These are phyloP conservation scores for Ceratocystiopsis minuta DNA, from an alignment of 2,329 filamentous ascomycete species.

Conservation along the genomic window DNA sequence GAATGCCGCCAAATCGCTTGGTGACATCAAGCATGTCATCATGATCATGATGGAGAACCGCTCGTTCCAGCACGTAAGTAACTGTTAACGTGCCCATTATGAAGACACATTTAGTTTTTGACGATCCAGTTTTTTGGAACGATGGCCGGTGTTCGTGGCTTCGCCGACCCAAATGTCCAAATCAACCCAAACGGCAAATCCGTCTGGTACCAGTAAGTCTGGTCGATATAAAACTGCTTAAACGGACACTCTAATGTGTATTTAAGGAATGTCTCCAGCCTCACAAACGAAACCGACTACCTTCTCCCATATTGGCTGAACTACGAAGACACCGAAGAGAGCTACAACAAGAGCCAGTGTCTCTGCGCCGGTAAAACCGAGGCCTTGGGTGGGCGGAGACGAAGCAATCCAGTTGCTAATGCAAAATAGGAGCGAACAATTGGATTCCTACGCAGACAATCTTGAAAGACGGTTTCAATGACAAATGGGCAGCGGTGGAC, in stretches of 20 bases:
- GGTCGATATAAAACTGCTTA: no score
- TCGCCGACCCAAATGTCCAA: slow-evolving; percentile 35
- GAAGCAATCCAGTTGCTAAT: no score
- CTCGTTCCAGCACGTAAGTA: slow-evolving; percentile 16
- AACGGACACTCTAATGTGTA: no score
- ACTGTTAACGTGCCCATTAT: neutral
- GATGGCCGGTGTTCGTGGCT: slow-evolving; percentile 34
- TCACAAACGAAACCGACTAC: slow-evolving; percentile 23
- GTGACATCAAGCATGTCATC: slow-evolving; percentile 37
- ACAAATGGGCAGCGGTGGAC: slow-evolving; percentile 31
- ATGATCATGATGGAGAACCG: slow-evolving; percentile 34
- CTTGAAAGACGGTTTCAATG: slow-evolving; percentile 30
- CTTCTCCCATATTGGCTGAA: slow-evolving; percentile 35
- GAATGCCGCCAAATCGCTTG: slow-evolving; percentile 20
- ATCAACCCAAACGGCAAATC: slow-evolving; percentile 24
- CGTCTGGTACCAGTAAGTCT: slow-evolving; percentile 30
- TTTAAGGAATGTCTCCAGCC: neutral
- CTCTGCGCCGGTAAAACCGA: slow-evolving; percentile 21
- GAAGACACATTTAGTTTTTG: neutral
- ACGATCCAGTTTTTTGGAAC: slow-evolving; percentile 30
- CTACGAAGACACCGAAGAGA: slow-evolving; percentile 24
- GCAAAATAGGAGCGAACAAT: slow-evolving; percentile 22
- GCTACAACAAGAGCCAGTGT: slow-evolving; percentile 29
- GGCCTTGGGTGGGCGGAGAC: no score
- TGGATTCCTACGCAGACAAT: slow-evolving; percentile 32